Conservation (phyloP, 805 yeast species). For the Priceomyces haplophilus region DNA sequence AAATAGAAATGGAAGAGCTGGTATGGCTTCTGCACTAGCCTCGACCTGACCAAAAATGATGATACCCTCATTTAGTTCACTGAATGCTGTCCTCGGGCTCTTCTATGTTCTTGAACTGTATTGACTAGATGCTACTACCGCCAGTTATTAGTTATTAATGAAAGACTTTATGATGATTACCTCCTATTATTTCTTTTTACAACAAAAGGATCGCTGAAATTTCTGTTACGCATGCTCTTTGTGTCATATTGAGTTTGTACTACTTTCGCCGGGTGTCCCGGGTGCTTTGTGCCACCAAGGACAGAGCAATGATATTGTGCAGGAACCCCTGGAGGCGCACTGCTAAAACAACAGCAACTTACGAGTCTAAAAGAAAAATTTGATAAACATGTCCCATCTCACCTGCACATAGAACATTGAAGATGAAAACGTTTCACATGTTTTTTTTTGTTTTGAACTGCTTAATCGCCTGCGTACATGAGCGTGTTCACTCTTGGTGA, state of each 20-base stretch:
- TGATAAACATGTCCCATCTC: too few relatives aligned
- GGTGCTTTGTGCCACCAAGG: neutral
- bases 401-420: too few relatives aligned
- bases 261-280: slow-evolving; percentile 1
- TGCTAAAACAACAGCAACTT: too few relatives aligned
- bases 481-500: too few relatives aligned
- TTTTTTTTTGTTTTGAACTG: too few relatives aligned
- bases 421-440: too few relatives aligned
- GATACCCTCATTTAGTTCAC: slow-evolving; percentile 4
- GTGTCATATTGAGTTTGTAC: neutral
- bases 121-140: neutral
- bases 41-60: slow-evolving; percentile 8
- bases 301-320: too few relatives aligned
- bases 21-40: slow-evolving; percentile 34
- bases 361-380: too few relatives aligned
- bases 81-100: neutral
- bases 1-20: slow-evolving; percentile 49
- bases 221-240: slow-evolving; percentile 1
- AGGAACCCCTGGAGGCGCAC: too few relatives aligned
- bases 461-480: too few relatives aligned
- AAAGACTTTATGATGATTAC: neutral
- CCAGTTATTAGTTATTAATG: neutral
- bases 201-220: slow-evolving; percentile 2
- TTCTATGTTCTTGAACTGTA: neutral
- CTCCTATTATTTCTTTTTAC: slow-evolving; percentile 4